phyloP scores from a whole-genome alignment of 2,329 filamentous ascomycete genomes.

The Paraphoma sp. region DNA sequence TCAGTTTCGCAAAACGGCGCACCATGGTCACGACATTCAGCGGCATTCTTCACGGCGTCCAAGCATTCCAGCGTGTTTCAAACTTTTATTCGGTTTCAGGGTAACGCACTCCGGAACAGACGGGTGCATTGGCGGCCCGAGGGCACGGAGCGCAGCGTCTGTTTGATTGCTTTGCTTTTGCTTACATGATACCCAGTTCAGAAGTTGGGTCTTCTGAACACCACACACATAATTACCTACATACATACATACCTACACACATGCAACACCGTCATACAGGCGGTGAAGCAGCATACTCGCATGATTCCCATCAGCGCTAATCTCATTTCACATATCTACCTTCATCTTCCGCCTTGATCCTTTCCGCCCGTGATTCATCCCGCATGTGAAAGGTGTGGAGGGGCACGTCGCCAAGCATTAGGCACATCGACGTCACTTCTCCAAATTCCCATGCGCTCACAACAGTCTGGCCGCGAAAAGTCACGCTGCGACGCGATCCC shows the following conservation, averaged over 20 bases:
- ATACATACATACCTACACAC: background rate
- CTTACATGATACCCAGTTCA: slow-evolving; percentile 13
- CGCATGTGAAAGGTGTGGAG: slow-evolving; percentile 8
- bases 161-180: slow-evolving; percentile 6
- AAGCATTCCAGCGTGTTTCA: background rate
- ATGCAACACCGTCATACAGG: background rate
- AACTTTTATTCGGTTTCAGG: background rate
- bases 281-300: slow-evolving; percentile 6
- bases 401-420: background rate
- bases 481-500: slow-evolving; percentile 17
- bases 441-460: background rate
- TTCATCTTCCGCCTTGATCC: background rate
- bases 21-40: background rate
- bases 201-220: slow-evolving; percentile 2
- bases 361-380: slow-evolving; percentile 1
- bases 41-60: background rate
- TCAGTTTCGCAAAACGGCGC: no score
- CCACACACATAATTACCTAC: background rate
- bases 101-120: background rate
- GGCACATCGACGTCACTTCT: slow-evolving; percentile 19
- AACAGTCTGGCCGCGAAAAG: slow-evolving; percentile 6
- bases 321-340: background rate
- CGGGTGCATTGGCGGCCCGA: background rate
- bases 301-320: background rate
- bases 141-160: slow-evolving; percentile 1